These are phyloP conservation scores for Pichia cephalocereana DNA, from an alignment of 805 yeast genomes.

Conservation along the genomic window DNA sequence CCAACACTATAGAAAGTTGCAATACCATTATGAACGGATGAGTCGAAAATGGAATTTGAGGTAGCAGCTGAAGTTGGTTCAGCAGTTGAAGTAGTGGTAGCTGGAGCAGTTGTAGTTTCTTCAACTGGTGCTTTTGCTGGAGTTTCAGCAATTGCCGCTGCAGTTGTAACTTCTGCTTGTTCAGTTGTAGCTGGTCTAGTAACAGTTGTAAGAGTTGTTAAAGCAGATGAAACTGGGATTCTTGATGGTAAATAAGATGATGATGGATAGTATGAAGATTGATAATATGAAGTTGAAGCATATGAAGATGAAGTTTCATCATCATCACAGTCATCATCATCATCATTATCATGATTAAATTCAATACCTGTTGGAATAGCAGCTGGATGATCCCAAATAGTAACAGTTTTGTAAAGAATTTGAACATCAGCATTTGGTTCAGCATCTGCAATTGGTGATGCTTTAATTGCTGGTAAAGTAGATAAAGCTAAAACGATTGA, in stretches of 20 bases:
- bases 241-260: neutral
- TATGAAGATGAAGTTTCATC: neutral
- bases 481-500: neutral
- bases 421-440: neutral
- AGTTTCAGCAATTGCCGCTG: neutral
- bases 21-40: constrained; percentile 27
- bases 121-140: neutral
- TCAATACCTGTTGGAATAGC: constrained; percentile 1
- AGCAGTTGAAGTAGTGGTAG: neutral
- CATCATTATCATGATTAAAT: neutral
- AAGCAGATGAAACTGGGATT: neutral
- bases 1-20: constrained; percentile 42
- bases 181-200: neutral
- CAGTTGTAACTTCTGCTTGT: neutral
- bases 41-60: constrained; percentile 5
- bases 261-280: neutral
- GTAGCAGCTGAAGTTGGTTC: constrained; percentile 3
- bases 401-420: neutral
- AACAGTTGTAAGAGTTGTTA: neutral
- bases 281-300: neutral
- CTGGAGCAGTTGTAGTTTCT: neutral
- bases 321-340: neutral
- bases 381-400: neutral
- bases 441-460: neutral
- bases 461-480: neutral